phyloP scores from a whole-genome alignment of 495 filamentous ascomycete species.

The Penicillium crystallinum region DNA sequence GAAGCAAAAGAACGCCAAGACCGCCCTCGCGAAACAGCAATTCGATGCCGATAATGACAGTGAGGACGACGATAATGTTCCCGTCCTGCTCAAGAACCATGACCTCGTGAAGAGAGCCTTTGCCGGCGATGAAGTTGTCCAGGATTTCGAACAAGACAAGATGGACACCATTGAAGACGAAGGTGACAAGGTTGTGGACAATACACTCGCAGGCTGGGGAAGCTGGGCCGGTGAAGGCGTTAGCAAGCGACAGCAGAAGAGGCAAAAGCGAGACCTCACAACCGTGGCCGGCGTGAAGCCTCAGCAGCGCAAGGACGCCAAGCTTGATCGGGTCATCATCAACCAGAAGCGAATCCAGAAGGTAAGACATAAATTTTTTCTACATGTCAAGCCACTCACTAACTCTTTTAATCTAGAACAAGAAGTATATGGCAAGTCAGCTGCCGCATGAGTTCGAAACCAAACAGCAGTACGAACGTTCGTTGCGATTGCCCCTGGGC shows the following conservation, averaged over 20 bases:
- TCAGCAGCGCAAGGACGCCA: conserved; percentile 74
- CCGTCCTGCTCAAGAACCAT: conserved; percentile 68
- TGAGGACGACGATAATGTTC: conserved; percentile 55
- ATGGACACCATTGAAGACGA: conserved; percentile 66
- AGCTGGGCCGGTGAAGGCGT: conserved; percentile 81
- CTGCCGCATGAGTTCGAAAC: conserved; percentile 87
- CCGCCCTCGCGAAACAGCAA: conserved; percentile 14
- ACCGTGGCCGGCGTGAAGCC: conserved; percentile 72
- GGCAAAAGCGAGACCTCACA: conserved; percentile 57
- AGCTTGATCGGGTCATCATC: conserved; percentile 79
- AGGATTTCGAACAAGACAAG: conserved; percentile 80
- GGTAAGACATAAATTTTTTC: conserved; percentile 42
- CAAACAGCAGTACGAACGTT: conserved; percentile 83
- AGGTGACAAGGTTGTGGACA: conserved; percentile 78
- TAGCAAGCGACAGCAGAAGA: conserved; percentile 56
- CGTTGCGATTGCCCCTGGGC: conserved; percentile 78
- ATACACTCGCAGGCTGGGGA: conserved; percentile 89
- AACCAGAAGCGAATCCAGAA: conserved; percentile 90
- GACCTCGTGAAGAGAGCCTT: conserved; percentile 82
- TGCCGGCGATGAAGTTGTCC: conserved; percentile 82
- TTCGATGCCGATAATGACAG: conserved; percentile 34
- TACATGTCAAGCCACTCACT: conserved; percentile 9
- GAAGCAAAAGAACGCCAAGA: conserved; percentile 18
- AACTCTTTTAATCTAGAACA: conserved; percentile 54
- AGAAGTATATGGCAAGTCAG: conserved; percentile 74